A percentile compares a stretch with the other conserved stretches of the same genome.
phyloP scores from a whole-genome alignment of 768 basidiomycete species.

The Pleurotus tuoliensis region DNA sequence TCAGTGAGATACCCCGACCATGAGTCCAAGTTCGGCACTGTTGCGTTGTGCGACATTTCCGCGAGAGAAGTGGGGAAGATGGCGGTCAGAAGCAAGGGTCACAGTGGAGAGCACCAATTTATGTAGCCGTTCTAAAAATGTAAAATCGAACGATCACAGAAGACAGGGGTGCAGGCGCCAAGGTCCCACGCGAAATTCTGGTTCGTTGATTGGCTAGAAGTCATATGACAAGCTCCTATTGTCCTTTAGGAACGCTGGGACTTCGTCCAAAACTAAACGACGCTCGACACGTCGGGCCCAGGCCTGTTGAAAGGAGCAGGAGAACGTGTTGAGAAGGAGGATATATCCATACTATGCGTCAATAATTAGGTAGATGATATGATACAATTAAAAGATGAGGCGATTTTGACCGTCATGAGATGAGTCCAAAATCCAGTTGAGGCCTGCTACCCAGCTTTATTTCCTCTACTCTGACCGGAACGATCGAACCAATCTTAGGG shows the following conservation, averaged over 20 bases:
- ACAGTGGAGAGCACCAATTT: neutral
- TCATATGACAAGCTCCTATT: too few relatives aligned
- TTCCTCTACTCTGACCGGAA: slow-evolving; percentile 23
- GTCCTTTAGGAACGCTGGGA: too few relatives aligned
- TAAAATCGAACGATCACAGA: slow-evolving; percentile 7
- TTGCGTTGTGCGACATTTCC: slow-evolving; percentile 26
- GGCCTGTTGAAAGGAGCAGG: too few relatives aligned
- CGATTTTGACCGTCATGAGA: neutral
- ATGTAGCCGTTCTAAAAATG: slow-evolving; percentile 2
- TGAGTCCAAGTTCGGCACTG: slow-evolving; percentile 33
- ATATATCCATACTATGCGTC: too few relatives aligned
- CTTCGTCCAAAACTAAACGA: too few relatives aligned
- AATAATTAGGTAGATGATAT: too few relatives aligned
- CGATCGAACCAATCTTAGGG: slow-evolving; percentile 1
- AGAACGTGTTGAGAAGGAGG: too few relatives aligned
- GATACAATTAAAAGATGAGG: too few relatives aligned
- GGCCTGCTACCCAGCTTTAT: slow-evolving; percentile 26
- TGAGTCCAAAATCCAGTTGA: slow-evolving; percentile 13
- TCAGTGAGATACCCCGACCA: slow-evolving; percentile 43
- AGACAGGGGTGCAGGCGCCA: too few relatives aligned
- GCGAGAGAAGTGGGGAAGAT: neutral
- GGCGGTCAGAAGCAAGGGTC: neutral
- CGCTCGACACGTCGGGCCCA: too few relatives aligned
- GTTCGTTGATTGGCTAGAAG: too few relatives aligned
- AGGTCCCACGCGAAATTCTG: too few relatives aligned